Conservation (phyloP, 2,329 filamentous ascomycete genomes). For the Trichophyton simii region DNA sequence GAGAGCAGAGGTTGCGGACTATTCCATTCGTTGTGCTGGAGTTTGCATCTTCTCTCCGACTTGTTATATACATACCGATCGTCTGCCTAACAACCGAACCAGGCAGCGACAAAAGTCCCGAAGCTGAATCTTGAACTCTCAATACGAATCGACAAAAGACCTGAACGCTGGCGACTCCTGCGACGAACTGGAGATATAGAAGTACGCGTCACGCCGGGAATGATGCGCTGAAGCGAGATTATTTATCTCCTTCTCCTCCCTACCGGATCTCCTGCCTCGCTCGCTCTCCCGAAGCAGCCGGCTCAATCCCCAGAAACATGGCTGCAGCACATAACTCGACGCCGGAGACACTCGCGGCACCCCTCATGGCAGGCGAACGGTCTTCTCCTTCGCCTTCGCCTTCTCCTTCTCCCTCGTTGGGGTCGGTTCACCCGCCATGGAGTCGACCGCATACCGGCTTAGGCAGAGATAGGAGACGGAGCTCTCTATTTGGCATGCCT, state of each 20-base stretch:
- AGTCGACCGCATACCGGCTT: constrained; percentile 32
- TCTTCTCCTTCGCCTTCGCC: constrained; percentile 26
- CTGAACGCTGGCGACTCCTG: background rate
- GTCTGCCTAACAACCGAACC: background rate
- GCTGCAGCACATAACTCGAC: constrained; percentile 40
- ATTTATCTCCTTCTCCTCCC: background rate
- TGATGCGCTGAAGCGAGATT: constrained; percentile 1
- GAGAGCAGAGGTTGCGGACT: background rate
- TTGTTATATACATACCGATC: background rate
- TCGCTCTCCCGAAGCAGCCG: background rate
- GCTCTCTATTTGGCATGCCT: constrained; percentile 25
- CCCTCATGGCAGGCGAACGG: background rate
- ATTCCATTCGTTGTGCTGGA: background rate
- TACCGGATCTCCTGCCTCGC: background rate
- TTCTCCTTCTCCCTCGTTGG: constrained; percentile 35
- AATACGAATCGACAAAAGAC: background rate
- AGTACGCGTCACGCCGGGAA: background rate
- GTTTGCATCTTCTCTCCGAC: background rate
- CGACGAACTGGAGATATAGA: background rate
- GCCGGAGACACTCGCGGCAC: constrained; percentile 40
- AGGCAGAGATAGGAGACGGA: constrained; percentile 20
- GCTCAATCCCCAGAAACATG: constrained; percentile 20
- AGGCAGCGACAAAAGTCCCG: background rate
- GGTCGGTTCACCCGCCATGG: constrained; percentile 40
- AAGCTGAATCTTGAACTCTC: background rate